Conservation (phyloP, 2,329 filamentous ascomycete species). For the Ascochyta lentis region DNA sequence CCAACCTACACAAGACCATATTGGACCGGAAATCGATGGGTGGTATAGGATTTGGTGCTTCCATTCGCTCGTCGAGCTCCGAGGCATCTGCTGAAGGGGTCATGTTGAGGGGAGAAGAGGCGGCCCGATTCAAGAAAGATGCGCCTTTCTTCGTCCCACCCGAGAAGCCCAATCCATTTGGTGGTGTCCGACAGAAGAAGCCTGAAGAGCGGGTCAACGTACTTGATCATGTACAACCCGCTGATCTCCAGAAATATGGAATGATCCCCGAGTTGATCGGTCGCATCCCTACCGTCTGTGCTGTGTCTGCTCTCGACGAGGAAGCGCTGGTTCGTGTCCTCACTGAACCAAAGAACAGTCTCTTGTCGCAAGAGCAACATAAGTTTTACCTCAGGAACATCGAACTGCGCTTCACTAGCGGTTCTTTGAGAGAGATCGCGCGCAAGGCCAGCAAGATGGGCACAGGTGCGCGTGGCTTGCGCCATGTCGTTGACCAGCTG, state of each 20-base stretch:
- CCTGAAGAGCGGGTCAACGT: conserved; percentile 56
- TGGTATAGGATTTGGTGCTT: conserved; percentile 90
- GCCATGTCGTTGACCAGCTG: conserved; percentile 57
- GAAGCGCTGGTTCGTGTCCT: conserved; percentile 80
- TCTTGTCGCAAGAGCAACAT: conserved; percentile 86
- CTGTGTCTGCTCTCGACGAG: conserved; percentile 76
- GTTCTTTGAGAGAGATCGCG: conserved; percentile 82
- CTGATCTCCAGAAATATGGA: conserved; percentile 82
- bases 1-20: conserved; percentile 86
- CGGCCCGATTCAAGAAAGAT: conserved; percentile 63
- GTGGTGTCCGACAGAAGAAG: conserved; percentile 25
- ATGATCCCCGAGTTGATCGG: conserved; percentile 96
- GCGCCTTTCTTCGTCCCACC: conserved; percentile 60
- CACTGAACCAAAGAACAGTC: conserved; percentile 87
- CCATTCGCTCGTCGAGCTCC: conserved; percentile 66
- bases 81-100: conserved; percentile 62
- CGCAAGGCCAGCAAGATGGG: conserved; percentile 70
- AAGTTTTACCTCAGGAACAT: conserved; percentile 82
- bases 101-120: conserved; percentile 64
- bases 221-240: conserved; percentile 75
- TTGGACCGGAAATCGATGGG: conserved; percentile 84
- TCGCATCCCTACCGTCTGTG: conserved; percentile 89
- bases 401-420: conserved; percentile 81
- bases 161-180: conserved; percentile 32
- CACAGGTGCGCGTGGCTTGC: conserved; percentile 68